phyloP scores from a whole-genome alignment of 2,329 filamentous ascomycete species.

The Lasiodiplodia gonubiensis region DNA sequence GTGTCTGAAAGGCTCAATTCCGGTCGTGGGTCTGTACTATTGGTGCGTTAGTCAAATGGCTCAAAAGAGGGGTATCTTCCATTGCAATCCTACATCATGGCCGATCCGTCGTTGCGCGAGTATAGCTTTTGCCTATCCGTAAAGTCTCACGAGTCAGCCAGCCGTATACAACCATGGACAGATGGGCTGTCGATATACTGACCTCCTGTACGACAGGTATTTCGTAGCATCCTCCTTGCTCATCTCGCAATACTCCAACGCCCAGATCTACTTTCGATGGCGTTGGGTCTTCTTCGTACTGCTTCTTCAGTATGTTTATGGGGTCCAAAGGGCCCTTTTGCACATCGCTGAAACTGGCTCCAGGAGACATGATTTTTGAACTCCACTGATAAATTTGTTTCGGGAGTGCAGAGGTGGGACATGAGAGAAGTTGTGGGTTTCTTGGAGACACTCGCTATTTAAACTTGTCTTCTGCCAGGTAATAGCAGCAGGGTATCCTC shows the following conservation, averaged over 20 bases:
- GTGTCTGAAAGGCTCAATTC: neutral
- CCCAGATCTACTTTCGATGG: slow-evolving; percentile 2
- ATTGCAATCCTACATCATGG: neutral
- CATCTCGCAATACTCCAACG: neutral
- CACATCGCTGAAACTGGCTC: neutral
- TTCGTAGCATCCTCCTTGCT: slow-evolving; percentile 1
- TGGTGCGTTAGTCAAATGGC: neutral
- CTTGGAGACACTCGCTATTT: neutral
- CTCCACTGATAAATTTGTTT: neutral
- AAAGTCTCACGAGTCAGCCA: neutral
- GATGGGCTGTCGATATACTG: neutral
- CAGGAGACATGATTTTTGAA: neutral
- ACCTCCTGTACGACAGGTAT: neutral
- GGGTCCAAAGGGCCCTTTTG: neutral
- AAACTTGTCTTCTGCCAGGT: neutral
- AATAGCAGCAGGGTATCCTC: neutral
- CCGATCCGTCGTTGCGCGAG: neutral
- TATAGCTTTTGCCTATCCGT: neutral
- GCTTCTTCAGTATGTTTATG: neutral
- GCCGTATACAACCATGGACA: neutral
- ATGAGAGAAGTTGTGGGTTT: neutral
- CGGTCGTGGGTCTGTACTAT: neutral
- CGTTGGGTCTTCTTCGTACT: neutral
- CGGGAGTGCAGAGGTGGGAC: neutral
- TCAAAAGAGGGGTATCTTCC: neutral